These are phyloP conservation scores for Protostelium mycophagum DNA, from an alignment of 78 protist genomes.

Conservation along the genomic window DNA sequence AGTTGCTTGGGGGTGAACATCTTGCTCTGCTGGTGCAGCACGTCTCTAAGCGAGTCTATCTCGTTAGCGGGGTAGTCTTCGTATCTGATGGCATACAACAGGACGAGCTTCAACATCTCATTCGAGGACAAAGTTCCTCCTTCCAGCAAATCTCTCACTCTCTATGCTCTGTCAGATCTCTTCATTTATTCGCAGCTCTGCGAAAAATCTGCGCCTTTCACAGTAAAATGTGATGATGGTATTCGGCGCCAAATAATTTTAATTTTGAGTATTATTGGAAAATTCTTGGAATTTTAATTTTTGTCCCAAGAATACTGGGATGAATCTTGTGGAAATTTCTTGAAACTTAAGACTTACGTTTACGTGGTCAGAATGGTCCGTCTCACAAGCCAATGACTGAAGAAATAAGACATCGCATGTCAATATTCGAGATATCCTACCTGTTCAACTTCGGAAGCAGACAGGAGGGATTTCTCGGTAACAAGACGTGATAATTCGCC, in stretches of 20 bases:
- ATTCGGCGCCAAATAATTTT: no score
- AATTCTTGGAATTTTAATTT: no score
- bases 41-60: not conserved
- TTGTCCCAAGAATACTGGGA: no score
- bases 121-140: not conserved
- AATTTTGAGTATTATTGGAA: no score
- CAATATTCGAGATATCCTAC: conserved; percentile 3
- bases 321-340: no score
- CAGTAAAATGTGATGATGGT: no score
- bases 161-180: not conserved
- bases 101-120: conserved; percentile 72
- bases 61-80: conserved; percentile 28
- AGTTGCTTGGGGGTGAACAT: not conserved
- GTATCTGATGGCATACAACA: conserved; percentile 86
- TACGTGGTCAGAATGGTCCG: conserved; percentile 29
- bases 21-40: not conserved
- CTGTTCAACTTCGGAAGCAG: conserved; percentile 86
- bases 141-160: conserved; percentile 1
- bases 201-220: not conserved
- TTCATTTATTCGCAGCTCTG: not conserved
- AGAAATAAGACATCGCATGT: not conserved
- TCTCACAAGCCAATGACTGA: conserved; percentile 61
- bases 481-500: conserved; percentile 43
- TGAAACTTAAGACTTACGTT: conserved; percentile 4
- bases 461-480: conserved; percentile 38